Base-by-base conservation (phyloP, 768 basidiomycete genomes). In the Basidioascus undulatus region DNA sequence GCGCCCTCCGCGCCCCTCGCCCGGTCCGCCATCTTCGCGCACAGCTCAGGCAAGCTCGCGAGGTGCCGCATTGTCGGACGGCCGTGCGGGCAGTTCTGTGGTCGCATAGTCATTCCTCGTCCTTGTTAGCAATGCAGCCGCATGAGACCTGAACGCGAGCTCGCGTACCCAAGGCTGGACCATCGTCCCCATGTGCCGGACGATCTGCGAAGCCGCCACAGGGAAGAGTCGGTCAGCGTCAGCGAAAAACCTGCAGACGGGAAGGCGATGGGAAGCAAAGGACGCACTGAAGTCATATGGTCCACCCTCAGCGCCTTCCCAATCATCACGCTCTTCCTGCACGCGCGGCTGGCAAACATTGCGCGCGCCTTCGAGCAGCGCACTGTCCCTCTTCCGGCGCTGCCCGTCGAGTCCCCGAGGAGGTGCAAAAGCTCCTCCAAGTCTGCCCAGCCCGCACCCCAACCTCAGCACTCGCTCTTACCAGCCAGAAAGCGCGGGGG, bases 271-370 rank as follows among this genome's bases (percentile, higher is more conserved):
- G 27, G 13, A 13, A 34, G 16, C 1, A 27, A 39, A 4, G 19
- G 4, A 45, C 53, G 42, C 36, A 63, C 64, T 47, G 54, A 51
- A 0, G 52, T 68, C 89, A 98, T 96, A 52, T 80, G 81, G 13
- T 62, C 57, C 44, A 58, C 63, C 28, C 67, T 83, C 45, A 96
- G 63, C 10, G 84, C 65, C 62, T 71, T 80, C 4, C n/a, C 87
- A 33, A 94, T 66, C 92, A 96, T 98, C 32, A 92, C 74, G 57
- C 86, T 94, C 62, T 80, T 86, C 47, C 89, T 58, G 58, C 92
- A 98, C 0, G 92, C 92, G 27, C 87, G 70, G 69, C 75, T 80
- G 0, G 92, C 92, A 53, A 98, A 94, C 87, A 98, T 94, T 5
- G 74, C 66, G 13, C 86, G 69, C 13, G 80, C 83, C 57, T 96